These are phyloP conservation scores for Aspergillus cavernicola DNA, from an alignment of 495 filamentous ascomycete genomes.

Conservation along the genomic window DNA sequence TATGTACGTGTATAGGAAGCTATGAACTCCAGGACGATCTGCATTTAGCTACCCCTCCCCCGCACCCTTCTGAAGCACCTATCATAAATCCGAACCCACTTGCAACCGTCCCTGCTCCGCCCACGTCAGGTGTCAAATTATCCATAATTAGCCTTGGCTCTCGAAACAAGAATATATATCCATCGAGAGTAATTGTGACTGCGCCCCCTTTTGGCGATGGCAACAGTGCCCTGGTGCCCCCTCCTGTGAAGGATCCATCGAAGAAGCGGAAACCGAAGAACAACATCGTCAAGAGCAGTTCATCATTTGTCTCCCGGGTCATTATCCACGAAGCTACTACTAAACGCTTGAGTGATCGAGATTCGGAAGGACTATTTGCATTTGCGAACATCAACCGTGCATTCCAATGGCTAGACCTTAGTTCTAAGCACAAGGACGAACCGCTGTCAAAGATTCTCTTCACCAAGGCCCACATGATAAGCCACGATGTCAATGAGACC, in stretches of 20 bases:
- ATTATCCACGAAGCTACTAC: constrained; percentile 78
- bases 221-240: constrained; percentile 64
- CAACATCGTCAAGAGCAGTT: constrained; percentile 96
- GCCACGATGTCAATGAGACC: constrained; percentile 84
- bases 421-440: constrained; percentile 60
- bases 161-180: constrained; percentile 52
- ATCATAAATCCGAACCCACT: constrained; percentile 84
- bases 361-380: constrained; percentile 73
- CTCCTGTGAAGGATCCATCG: constrained; percentile 64
- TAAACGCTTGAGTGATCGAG: constrained; percentile 75
- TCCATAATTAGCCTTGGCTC: constrained; percentile 68
- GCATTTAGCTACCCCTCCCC: constrained; percentile 88
- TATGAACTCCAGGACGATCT: constrained; percentile 87
- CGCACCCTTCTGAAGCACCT: constrained; percentile 89
- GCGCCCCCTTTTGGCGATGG: constrained; percentile 83
- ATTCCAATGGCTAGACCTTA: constrained; percentile 79
- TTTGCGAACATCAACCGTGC: constrained; percentile 95
- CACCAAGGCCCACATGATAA: constrained; percentile 90
- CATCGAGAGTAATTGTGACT: constrained; percentile 28
- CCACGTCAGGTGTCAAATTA: constrained; percentile 81
- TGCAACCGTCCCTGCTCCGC: constrained; percentile 73
- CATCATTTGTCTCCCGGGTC: constrained; percentile 92
- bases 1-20: constrained; percentile 54
- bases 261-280: constrained; percentile 92
- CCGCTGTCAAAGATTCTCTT: constrained; percentile 93